Evolutionary conservation across 2,329 filamentous ascomycete species (phyloP), one percentile per base, ranked within the genome.

Genomic region (Talaromyces marneffei): DNA sequence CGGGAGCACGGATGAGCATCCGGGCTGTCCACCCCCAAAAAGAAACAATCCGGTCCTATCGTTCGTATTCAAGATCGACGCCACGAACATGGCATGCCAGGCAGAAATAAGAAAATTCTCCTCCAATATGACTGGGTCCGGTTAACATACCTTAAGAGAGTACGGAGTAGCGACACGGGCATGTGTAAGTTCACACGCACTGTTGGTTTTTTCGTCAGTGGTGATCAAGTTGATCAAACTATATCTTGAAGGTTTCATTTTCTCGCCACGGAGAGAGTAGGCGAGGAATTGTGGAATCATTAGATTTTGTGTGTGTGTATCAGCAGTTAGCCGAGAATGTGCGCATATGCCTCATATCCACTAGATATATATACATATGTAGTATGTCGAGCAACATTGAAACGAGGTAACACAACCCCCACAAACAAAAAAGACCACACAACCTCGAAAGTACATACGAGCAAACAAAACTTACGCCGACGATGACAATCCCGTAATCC

Each of bases 1-100:
- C 56, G 56, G 56, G 42, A 29, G 18, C 29, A 46, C 56, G 56
- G 56, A 58, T 23, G 33, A 16, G 56, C 7, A 58, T 58, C 56
- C 56, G 56, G 33, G n/a, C 27, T 52, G 27, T 20, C 27, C 42
- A 46, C n/a, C 39, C 42, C 23, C 4, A 44, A 16, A 25, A 14
- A 48, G 31, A 50, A 58, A 39, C 33, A 48, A 14, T 25, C 56
- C 42, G 56, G 20, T 39, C 42, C 56, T 58, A 50, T 58, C 56
- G 46, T 50, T 46, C 42, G 29, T 50, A 27, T 52, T 29, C 27
- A 35, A 20, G 42, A 58, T 58, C 56, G 40, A 33, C 56, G 56
- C 56, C 31, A 50, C 56, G 16, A 58, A 48, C 29, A 23, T 52
- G 48, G 40, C 40, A 33, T 48, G 46, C 16, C n/a, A n/a, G 18